These are phyloP conservation scores for Stylosanthes scabra DNA, from an alignment of 331 rosid genomes.

Conservation along the genomic window DNA sequence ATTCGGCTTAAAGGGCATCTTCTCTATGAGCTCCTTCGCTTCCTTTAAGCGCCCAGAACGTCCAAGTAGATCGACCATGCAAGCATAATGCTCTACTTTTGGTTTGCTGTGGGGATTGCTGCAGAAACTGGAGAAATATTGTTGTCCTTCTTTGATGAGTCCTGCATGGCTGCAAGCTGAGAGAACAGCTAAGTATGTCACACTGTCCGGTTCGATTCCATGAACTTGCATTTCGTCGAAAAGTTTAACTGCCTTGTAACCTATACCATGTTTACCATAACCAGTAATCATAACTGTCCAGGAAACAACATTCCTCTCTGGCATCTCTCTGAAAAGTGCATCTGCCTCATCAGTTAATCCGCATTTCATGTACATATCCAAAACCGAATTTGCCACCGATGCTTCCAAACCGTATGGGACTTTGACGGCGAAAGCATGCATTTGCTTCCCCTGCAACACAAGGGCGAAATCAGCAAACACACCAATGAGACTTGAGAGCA, in stretches of 20 bases:
- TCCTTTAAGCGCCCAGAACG: conserved; percentile 61
- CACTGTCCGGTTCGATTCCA: conserved; percentile 57
- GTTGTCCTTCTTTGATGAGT: conserved; percentile 59
- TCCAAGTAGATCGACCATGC: conserved; percentile 85
- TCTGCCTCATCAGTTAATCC: conserved; percentile 61
- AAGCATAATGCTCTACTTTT: conserved; percentile 72
- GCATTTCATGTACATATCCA: conserved; percentile 78
- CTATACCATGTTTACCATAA: conserved; percentile 70
- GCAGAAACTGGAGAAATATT: conserved; percentile 55
- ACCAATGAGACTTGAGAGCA: conserved; percentile 64
- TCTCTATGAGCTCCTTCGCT: conserved; percentile 58
- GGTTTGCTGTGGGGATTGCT: conserved; percentile 37
- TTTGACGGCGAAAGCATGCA: conserved; percentile 65
- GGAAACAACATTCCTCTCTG: conserved; percentile 52
- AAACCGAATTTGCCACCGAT: conserved; percentile 64
- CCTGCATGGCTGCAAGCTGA: conserved; percentile 78
- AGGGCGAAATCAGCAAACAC: conserved; percentile 73
- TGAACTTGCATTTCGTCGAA: conserved; percentile 55
- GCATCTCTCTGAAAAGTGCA: conserved; percentile 55
- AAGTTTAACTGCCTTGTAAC: conserved; percentile 52
- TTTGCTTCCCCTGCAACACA: conserved; percentile 69
- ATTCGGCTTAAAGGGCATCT: conserved; percentile 64
- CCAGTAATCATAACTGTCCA: conserved; percentile 83
- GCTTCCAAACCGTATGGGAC: conserved; percentile 60
- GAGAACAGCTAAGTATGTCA: conserved; percentile 66